These are phyloP conservation scores for Boletellus ananas DNA, from an alignment of 768 basidiomycete species.

Conservation along the genomic window DNA sequence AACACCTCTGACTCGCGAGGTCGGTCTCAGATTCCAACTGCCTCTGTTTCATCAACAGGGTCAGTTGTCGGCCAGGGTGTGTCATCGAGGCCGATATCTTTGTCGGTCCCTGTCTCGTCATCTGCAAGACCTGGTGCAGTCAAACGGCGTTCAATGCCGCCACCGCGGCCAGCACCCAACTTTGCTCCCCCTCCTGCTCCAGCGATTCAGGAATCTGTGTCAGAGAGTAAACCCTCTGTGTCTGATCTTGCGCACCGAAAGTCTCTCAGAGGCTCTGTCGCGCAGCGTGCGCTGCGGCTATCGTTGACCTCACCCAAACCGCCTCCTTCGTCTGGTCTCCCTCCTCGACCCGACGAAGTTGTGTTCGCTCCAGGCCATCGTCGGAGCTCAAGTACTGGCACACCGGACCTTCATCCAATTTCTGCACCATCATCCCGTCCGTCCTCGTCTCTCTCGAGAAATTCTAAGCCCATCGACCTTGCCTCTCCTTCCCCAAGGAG, in stretches of 20 bases:
- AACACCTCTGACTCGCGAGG: slow-evolving; percentile 41
- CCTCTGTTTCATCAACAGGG: slow-evolving; percentile 12
- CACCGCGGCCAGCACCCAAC: slow-evolving; percentile 69
- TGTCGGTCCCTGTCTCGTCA: slow-evolving; percentile 13
- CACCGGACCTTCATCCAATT: slow-evolving; percentile 36
- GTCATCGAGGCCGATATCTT: slow-evolving; percentile 21
- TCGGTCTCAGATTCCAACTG: slow-evolving; percentile 7
- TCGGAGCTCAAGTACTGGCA: slow-evolving; percentile 32
- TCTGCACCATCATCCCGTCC: slow-evolving; percentile 44
- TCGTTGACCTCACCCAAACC: slow-evolving; percentile 62
- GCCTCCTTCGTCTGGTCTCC: slow-evolving; percentile 56
- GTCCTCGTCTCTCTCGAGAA: slow-evolving; percentile 34
- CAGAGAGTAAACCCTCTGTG: slow-evolving; percentile 2
- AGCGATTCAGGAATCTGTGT: slow-evolving; percentile 17
- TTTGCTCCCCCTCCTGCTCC: slow-evolving; percentile 70
- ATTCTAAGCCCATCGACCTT: slow-evolving; percentile 24
- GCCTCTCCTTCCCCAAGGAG: slow-evolving; percentile 20
- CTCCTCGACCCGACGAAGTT: slow-evolving; percentile 65
- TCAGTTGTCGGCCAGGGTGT: slow-evolving; percentile 1
- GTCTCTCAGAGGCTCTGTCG: slow-evolving; percentile 53
- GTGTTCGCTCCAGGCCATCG: slow-evolving; percentile 26
- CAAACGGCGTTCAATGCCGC: slow-evolving; percentile 64
- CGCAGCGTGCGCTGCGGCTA: slow-evolving; percentile 53
- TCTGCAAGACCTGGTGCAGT: slow-evolving; percentile 23
- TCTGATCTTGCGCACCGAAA: slow-evolving; percentile 20